These are phyloP conservation scores for Groenewaldozyma tartarivorans DNA, from an alignment of 805 yeast species.

Conservation along the genomic window DNA sequence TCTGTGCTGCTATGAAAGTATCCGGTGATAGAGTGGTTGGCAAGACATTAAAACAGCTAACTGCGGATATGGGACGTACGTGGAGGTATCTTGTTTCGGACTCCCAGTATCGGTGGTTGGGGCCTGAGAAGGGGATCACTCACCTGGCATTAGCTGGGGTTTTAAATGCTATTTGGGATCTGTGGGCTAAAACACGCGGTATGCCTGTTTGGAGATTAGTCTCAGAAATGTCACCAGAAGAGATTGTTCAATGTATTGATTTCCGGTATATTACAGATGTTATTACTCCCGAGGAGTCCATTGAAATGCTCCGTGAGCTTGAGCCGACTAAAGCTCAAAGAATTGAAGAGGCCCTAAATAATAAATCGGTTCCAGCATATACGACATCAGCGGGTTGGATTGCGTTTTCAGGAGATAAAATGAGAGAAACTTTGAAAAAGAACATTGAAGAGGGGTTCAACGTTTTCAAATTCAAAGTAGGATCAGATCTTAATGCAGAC, in stretches of 20 bases:
- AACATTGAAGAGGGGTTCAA: slow-evolving; percentile 31
- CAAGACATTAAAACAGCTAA: slow-evolving; percentile 24
- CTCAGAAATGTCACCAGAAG: slow-evolving; percentile 33
- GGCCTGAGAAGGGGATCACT: slow-evolving; percentile 34
- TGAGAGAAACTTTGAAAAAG: slow-evolving; percentile 26
- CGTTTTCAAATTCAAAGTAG: slow-evolving; percentile 33
- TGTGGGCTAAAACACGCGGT: slow-evolving; percentile 31
- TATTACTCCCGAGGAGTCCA: slow-evolving; percentile 32
- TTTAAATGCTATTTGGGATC: slow-evolving; percentile 33
- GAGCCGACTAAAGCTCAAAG: slow-evolving; percentile 25
- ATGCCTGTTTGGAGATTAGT: slow-evolving; percentile 35
- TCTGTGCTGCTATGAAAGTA: slow-evolving; percentile 26
- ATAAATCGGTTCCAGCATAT: slow-evolving; percentile 33
- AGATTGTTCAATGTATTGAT: slow-evolving; percentile 32
- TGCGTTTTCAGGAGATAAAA: slow-evolving; percentile 32
- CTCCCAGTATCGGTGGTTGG: slow-evolving; percentile 34
- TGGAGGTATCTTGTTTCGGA: slow-evolving; percentile 34
- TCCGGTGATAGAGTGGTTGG: slow-evolving; percentile 29
- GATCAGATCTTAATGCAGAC: slow-evolving; percentile 29
- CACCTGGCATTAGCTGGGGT: slow-evolving; percentile 33
- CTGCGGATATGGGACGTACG: slow-evolving; percentile 30
- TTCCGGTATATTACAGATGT: slow-evolving; percentile 33
- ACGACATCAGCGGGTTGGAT: slow-evolving; percentile 38
- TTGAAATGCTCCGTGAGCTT: slow-evolving; percentile 25
- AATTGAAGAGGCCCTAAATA: slow-evolving; percentile 24